Evolutionary conservation across 148 eudicot genomes (phyloP).

Genomic region (Simmondsia chinensis): DNA sequence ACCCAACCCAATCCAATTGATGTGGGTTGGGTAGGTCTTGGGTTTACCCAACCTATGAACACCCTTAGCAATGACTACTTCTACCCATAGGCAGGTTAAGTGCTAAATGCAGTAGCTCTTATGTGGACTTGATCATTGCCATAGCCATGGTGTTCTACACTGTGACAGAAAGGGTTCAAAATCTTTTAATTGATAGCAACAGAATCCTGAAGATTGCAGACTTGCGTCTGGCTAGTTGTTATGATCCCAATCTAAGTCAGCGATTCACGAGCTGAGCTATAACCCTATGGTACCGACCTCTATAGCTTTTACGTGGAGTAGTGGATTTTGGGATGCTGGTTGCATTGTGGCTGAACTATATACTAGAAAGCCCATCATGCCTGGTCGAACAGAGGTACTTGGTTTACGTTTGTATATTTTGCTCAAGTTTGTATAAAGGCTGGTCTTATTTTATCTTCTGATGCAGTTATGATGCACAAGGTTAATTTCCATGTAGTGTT

Average conservation of each 20-base stretch:
- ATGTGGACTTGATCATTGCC: slow-evolving; percentile 12
- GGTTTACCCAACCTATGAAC: too few relatives aligned
- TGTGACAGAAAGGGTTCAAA: slow-evolving; percentile 7
- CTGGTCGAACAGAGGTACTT: slow-evolving; percentile 17
- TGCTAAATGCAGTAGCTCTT: slow-evolving; percentile 5
- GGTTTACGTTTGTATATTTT: too few relatives aligned
- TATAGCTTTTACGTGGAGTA: slow-evolving; percentile 9
- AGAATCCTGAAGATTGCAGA: slow-evolving; percentile 8
- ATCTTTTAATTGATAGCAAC: slow-evolving; percentile 1
- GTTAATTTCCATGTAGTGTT: too few relatives aligned
- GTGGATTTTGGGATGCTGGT: slow-evolving; percentile 11
- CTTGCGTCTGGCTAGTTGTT: slow-evolving; percentile 5
- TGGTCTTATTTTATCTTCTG: too few relatives aligned
- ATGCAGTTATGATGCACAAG: too few relatives aligned
- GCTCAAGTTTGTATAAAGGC: too few relatives aligned
- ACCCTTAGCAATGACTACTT: too few relatives aligned
- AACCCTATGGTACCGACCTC: slow-evolving; percentile 12
- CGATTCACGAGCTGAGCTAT: slow-evolving; percentile 9
- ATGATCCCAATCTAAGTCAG: slow-evolving; percentile 8
- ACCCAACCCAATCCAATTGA: too few relatives aligned
- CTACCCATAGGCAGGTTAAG: too few relatives aligned
- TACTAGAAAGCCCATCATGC: slow-evolving; percentile 9
- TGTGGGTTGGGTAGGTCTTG: too few relatives aligned
- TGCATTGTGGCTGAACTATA: slow-evolving; percentile 10
- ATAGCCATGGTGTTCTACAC: slow-evolving; percentile 6